Conservation (phyloP, 371 early-diverging fungal species). For the Rhizopus microsporus region DNA sequence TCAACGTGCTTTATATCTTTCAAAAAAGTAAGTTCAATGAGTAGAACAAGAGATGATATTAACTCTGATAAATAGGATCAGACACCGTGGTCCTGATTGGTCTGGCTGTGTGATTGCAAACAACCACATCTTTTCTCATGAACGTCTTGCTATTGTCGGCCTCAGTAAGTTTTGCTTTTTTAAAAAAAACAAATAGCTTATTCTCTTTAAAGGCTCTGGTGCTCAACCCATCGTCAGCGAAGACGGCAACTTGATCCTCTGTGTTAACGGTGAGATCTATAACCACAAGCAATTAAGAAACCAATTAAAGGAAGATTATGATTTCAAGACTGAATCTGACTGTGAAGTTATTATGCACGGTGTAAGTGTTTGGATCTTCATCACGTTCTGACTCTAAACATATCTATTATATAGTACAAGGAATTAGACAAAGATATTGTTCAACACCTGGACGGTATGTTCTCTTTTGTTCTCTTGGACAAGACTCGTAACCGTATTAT, state of each 20-base stretch:
- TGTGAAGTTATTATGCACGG: constrained; percentile 95
- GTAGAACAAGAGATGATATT: neutral
- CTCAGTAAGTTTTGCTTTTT: constrained; percentile 65
- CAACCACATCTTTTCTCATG: constrained; percentile 91
- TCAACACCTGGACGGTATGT: constrained; percentile 92
- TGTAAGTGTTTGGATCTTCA: constrained; percentile 52
- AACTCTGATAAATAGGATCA: constrained; percentile 45
- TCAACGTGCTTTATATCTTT: constrained; percentile 79
- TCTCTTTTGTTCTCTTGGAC: constrained; percentile 92
- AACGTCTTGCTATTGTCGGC: constrained; percentile 97
- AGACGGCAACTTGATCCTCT: constrained; percentile 80
- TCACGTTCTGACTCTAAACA: neutral
- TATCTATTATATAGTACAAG: constrained; percentile 65
- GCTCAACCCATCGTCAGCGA: constrained; percentile 94
- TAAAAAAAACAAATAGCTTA: neutral
- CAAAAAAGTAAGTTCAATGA: constrained; percentile 76
- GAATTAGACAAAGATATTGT: constrained; percentile 82
- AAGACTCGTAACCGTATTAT: constrained; percentile 76
- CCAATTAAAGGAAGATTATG: constrained; percentile 64
- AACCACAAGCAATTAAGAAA: constrained; percentile 89
- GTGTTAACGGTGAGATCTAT: constrained; percentile 98
- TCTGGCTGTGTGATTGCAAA: constrained; percentile 80
- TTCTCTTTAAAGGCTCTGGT: constrained; percentile 67
- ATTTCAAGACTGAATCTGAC: constrained; percentile 94
- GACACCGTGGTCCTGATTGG: constrained; percentile 98